Conservation (phyloP, 768 basidiomycete species). For the Leccinum incarnatum region DNA sequence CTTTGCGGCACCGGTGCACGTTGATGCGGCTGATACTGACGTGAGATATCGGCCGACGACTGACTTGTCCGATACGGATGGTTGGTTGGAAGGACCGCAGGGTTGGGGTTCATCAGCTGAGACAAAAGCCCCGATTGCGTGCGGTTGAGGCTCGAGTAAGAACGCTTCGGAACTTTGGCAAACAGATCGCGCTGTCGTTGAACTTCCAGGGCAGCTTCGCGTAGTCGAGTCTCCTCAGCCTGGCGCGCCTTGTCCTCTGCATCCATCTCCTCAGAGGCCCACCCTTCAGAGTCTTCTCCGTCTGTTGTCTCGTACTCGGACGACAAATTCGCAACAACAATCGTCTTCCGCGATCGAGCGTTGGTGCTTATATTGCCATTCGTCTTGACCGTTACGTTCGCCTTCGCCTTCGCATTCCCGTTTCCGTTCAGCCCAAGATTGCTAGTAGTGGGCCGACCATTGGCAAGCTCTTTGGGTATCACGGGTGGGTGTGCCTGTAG, state of each 20-base stretch:
- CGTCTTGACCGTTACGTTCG: background rate
- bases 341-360: conserved; percentile 37
- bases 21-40: conserved; percentile 23
- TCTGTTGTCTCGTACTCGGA: conserved; percentile 53
- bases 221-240: conserved; percentile 34
- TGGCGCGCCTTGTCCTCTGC: conserved; percentile 33
- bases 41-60: conserved; percentile 45
- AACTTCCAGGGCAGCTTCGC: conserved; percentile 59
- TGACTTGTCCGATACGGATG: conserved; percentile 58
- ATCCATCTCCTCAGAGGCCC: conserved; percentile 59
- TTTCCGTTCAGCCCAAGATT: conserved; percentile 17
- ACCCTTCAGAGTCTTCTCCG: conserved; percentile 53
- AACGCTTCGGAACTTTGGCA: conserved; percentile 63
- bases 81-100: conserved; percentile 51
- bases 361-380: conserved; percentile 15
- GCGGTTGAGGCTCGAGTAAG: conserved; percentile 58
- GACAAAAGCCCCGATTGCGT: conserved; percentile 58
- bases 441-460: conserved; percentile 1
- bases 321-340: conserved; percentile 47
- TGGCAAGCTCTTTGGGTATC: conserved; percentile 13
- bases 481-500: conserved; percentile 18
- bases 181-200: conserved; percentile 67
- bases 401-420: conserved; percentile 14
- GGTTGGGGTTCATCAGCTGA: conserved; percentile 71
- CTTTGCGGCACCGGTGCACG: conserved; percentile 26